Evolutionary conservation across 2,329 filamentous ascomycete species (phyloP).

Genomic region (Hypoxylon sp.): DNA sequence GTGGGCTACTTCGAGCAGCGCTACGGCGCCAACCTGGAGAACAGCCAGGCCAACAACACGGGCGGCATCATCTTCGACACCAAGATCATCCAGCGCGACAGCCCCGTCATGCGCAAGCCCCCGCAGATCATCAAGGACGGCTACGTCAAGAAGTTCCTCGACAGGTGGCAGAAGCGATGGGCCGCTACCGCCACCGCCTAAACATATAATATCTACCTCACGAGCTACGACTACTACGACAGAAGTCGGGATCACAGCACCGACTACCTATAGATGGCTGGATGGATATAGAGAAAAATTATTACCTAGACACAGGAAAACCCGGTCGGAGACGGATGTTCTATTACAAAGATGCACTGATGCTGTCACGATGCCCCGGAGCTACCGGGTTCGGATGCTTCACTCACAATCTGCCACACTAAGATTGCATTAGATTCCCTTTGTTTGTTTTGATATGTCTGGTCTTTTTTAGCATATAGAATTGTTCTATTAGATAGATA

Average conservation of each 20-base stretch:
- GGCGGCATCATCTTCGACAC: constrained; percentile 3
- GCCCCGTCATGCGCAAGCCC: constrained; percentile 5
- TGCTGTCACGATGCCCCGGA: background rate
- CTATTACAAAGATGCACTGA: background rate
- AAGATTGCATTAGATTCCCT: constrained; percentile 5
- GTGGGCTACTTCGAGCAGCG: constrained; percentile 61
- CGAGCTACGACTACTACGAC: background rate
- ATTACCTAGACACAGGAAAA: background rate
- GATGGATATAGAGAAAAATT: background rate
- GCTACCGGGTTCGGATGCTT: background rate
- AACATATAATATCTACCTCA: background rate
- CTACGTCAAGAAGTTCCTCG: constrained; percentile 5
- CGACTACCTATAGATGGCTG: background rate
- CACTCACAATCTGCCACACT: background rate
- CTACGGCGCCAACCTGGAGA: background rate
- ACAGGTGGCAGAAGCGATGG: background rate
- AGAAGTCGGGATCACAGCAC: background rate
- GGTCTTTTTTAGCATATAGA: background rate
- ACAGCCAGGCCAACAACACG: background rate
- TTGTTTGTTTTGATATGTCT: constrained; percentile 3
- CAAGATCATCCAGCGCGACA: constrained; percentile 6
- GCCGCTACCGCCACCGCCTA: background rate
- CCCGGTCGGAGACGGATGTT: background rate
- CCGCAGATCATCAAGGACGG: constrained; percentile 6
- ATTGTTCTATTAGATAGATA: background rate